Evolutionary conservation across 129 eudicot genomes (phyloP).

Genomic region (Dittrichia graveolens): DNA sequence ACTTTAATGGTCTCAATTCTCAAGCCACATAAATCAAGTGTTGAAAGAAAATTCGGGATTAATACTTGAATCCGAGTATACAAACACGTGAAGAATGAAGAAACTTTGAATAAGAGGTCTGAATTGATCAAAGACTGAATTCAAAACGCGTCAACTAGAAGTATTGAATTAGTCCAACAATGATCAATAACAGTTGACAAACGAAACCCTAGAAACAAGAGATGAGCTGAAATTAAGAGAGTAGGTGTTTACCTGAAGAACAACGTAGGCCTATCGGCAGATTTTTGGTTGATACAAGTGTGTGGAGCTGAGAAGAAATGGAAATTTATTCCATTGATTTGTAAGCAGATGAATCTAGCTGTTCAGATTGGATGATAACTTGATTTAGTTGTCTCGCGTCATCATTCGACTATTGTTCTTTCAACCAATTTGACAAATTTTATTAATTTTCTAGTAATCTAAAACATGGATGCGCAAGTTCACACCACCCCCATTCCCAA

Average conservation of each 20-base stretch:
- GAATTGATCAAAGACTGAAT: constrained; percentile 16
- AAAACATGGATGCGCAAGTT: constrained; percentile 13
- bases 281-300: neutral
- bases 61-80: constrained; percentile 13
- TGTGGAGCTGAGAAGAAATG: neutral
- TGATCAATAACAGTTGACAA: neutral
- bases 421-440: constrained; percentile 23
- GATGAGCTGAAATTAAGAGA: neutral
- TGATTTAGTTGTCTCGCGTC: constrained; percentile 17
- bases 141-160: constrained; percentile 32
- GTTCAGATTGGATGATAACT: constrained; percentile 32
- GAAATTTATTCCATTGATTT: constrained; percentile 5
- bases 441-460: neutral
- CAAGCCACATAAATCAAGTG: neutral
- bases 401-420: constrained; percentile 29
- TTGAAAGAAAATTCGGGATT: neutral
- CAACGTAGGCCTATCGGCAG: neutral
- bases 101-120: constrained; percentile 17
- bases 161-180: constrained; percentile 33
- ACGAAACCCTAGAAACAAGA: constrained; percentile 34
- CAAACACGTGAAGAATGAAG: constrained; percentile 19
- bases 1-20: neutral
- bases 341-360: constrained; percentile 7
- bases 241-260: constrained; percentile 30
- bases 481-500: neutral